These are phyloP conservation scores for Symbiodinium pilosum DNA, from an alignment of 73 alveolate species.

Conservation along the genomic window DNA sequence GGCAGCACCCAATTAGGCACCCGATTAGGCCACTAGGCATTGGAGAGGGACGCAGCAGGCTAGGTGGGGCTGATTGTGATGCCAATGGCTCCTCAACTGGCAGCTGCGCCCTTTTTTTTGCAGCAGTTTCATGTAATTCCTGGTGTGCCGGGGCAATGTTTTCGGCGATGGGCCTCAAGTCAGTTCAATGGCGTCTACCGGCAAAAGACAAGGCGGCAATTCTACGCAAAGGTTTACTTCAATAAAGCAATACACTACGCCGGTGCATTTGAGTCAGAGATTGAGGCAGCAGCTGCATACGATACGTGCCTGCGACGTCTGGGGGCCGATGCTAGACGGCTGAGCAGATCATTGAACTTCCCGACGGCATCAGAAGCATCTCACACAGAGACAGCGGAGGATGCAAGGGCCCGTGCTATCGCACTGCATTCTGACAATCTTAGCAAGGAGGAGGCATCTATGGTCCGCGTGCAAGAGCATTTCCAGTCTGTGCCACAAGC, in stretches of 20 bases:
- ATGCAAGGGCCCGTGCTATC: neutral
- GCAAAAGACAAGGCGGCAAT: neutral
- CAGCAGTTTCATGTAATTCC: too few relatives aligned
- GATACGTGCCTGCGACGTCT: neutral
- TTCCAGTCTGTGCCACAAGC: neutral
- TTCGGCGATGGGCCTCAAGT: neutral
- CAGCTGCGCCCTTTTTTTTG: too few relatives aligned
- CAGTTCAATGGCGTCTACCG: neutral
- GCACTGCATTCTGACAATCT: neutral
- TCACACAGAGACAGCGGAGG: neutral
- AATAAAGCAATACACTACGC: neutral
- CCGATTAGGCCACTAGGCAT: too few relatives aligned
- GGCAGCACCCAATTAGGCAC: too few relatives aligned
- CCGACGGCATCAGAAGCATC: neutral
- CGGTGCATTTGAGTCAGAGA: neutral
- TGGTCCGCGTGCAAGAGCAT: neutral
- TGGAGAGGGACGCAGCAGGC: too few relatives aligned
- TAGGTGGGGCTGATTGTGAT: too few relatives aligned
- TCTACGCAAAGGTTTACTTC: neutral
- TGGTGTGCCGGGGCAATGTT: too few relatives aligned
- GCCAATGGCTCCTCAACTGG: too few relatives aligned
- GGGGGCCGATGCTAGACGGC: neutral
- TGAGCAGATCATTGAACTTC: neutral
- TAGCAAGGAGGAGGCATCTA: neutral
- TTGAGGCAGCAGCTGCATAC: neutral